Evolutionary conservation across 2,329 filamentous ascomycete genomes (phyloP).

Genomic region (Aspergillus clavatus): DNA sequence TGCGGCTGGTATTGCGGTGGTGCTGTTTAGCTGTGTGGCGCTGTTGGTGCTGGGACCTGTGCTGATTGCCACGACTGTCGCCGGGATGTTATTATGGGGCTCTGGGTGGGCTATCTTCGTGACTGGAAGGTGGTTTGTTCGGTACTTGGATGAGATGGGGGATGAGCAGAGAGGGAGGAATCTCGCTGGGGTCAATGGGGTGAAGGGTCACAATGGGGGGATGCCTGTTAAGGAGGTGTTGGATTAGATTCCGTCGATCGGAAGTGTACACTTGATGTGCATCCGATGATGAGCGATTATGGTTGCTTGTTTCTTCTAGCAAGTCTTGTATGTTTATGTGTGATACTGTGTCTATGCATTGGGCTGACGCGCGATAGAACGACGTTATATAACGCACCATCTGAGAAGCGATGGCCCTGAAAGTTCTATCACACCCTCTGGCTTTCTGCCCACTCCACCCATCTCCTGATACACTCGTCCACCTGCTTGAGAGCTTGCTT

Average conservation of each 20-base stretch:
- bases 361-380: neutral
- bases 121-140: conserved; percentile 17
- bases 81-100: conserved; percentile 62
- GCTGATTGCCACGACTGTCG: conserved; percentile 59
- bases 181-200: neutral
- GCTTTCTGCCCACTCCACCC: conserved; percentile 76
- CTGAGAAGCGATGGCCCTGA: neutral
- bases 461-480: conserved; percentile 72
- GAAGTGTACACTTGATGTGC: too few species aligned
- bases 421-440: conserved; percentile 3
- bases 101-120: conserved; percentile 59
- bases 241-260: too few species aligned
- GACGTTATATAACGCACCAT: neutral
- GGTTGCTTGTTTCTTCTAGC: too few species aligned
- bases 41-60: conserved; percentile 64
- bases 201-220: neutral
- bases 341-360: neutral
- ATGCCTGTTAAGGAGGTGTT: conserved; percentile 1
- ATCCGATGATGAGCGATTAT: too few species aligned
- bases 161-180: neutral
- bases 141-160: neutral
- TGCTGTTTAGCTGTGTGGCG: conserved; percentile 55
- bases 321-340: neutral
- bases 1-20: conserved; percentile 57
- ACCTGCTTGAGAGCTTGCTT: conserved; percentile 64